A percentile compares a stretch with the other conserved stretches of the same genome.
Evolutionary conservation across 768 basidiomycete genomes (phyloP).

Genomic region (Hortiboletus campestris): DNA sequence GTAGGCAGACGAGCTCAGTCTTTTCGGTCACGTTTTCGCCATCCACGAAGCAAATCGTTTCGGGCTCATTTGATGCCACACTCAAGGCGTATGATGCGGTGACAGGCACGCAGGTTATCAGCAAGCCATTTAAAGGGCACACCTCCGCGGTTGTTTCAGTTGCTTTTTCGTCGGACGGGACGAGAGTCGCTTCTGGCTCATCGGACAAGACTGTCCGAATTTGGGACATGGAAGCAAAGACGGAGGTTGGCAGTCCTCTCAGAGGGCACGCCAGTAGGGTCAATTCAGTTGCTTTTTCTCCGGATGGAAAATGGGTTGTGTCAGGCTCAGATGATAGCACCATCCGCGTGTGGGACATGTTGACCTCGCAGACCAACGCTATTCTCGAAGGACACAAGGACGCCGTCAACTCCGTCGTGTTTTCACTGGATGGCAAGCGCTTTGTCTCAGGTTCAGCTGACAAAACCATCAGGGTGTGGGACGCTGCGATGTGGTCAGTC

Average conservation of each 20-base stretch:
- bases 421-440: slow-evolving; percentile 1
- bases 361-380: background rate
- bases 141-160: background rate
- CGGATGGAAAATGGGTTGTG: background rate
- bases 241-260: background rate
- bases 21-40: background rate
- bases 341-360: background rate
- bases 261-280: background rate
- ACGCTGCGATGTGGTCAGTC: background rate
- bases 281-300: slow-evolving; percentile 1
- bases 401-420: background rate
- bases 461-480: background rate
- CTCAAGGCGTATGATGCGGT: background rate
- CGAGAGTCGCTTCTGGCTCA: background rate
- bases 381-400: background rate
- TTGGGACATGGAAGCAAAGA: background rate
- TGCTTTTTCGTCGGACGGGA: slow-evolving; percentile 4
- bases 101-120: background rate
- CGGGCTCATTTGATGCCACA: background rate
- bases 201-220: slow-evolving; percentile 1
- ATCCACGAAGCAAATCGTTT: background rate
- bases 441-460: slow-evolving; percentile 5
- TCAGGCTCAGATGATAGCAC: background rate
- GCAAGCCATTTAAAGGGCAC: background rate
- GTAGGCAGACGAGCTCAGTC: background rate